Base-by-base conservation (phyloP, 805 yeast species). In the Saturnispora besseyi region DNA sequence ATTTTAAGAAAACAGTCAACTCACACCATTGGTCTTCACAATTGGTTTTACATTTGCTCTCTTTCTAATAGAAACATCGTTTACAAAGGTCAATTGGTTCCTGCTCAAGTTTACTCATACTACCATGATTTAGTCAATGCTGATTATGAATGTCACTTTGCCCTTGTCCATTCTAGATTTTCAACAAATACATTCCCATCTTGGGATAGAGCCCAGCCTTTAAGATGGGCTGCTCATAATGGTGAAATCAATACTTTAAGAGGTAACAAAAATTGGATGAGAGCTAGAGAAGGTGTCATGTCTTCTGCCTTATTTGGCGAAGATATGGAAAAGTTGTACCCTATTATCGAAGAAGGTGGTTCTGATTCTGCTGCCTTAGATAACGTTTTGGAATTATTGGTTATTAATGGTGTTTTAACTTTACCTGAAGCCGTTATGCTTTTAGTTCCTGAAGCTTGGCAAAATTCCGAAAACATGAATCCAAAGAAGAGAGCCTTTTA, bases 141-240 rank as follows among this genome's bases (percentile, higher is more conserved):
- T 28, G 93, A 89, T 62, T 91, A 82, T 69, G 91, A 88, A 71
- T 93, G 95, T 43, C 97, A 90, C 64, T 87, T 93, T 75, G 96
- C 97, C 13, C 76, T 91, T 40, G 98, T 91, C 46, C 99, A 91
- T 72, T 90, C 98, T 24, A 81, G 99, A 66, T 91, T 91, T 76
- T 89, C 97, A 51, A 91, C 99, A 31, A 91, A 91, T 69, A 91
- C 99, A 45, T 91, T 91, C 80, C 99, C 99, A 44, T 88, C 96
- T n/a, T 91, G 99, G 99, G 99, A 93, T 71, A 81, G 99, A 70
- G 98, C 99, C 24, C 99, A 91, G 71, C 99, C 99, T 45, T 76
- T 91, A 62, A 77, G 98, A 68, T 84, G 95, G 84, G 87, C 96
- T 31, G 99, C 99, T 37, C 99, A 91, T 72, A 91, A 91, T 67